Evolutionary conservation across 1,139 yeast species (phyloP).

Genomic region (Martiniozyma asiatica): DNA sequence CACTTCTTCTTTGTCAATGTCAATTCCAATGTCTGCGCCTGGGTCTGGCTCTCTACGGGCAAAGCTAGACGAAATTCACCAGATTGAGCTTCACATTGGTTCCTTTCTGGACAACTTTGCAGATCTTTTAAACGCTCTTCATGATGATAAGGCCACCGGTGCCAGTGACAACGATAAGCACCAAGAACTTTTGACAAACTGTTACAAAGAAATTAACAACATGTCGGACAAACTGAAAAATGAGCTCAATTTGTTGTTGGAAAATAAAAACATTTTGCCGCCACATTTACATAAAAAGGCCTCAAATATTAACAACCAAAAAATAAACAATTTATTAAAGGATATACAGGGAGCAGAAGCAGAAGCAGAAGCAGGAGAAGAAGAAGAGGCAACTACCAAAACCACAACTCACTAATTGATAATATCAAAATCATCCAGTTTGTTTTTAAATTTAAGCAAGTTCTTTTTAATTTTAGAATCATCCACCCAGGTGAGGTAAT

Average conservation of each 20-base stretch:
- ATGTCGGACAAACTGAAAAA: constrained; percentile 44
- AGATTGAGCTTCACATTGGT: constrained; percentile 33
- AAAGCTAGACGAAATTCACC: no score
- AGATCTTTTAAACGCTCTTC: constrained; percentile 24
- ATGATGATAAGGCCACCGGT: constrained; percentile 22
- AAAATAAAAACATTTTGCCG: no score
- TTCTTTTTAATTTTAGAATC: constrained; percentile 85
- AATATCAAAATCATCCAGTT: constrained; percentile 69
- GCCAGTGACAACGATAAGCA: no score
- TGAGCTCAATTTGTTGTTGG: constrained; percentile 45
- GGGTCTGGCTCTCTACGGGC: no score
- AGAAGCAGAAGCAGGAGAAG: no score
- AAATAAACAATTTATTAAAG: constrained; percentile 25
- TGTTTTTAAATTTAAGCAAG: constrained; percentile 78
- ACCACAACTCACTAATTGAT: no score
- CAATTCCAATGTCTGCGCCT: no score
- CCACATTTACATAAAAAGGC: constrained; percentile 52
- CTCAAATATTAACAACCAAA: constrained; percentile 40
- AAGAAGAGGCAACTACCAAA: no score
- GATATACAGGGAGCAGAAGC: constrained; percentile 7
- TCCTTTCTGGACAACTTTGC: constrained; percentile 30
- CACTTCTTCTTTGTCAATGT: no score
- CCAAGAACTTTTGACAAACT: no score
- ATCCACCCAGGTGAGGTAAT: constrained; percentile 96
- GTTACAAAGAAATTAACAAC: no score